Base-by-base conservation (phyloP, 2,329 filamentous ascomycete species). In the Colletotrichum ledebouriae region DNA sequence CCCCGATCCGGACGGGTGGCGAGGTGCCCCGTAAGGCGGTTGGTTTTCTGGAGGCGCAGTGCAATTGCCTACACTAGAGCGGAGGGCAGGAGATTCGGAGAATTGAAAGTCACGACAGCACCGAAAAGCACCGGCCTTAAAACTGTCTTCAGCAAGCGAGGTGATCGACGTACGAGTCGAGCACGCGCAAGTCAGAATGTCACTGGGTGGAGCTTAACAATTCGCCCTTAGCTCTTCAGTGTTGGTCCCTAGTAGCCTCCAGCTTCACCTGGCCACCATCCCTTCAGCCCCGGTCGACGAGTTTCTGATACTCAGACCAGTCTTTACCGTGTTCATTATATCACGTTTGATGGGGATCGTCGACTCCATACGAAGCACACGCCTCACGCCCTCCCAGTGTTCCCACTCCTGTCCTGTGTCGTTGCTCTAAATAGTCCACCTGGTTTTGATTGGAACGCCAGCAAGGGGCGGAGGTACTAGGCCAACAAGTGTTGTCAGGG, bases 271-370 rank as follows among this genome's bases (percentile, higher is more conserved):
- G 25, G 25, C 25, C 25, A 25, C 25, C 25, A 25, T 4, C 25
- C 25, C 25, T 25, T 5, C 25, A 25, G 25, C 25, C 25, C 25
- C 25, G 25, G 25, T 25, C 25, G 4, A 25, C 25, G 25, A 25
- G 25, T 25, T 25, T 25, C 25, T 25, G 25, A 5, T 25, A 5
- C 25, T 25, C 25, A 25, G 10, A 44, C 46, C 60, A 10, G 41
- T 20, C 41, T 4, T 41, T 33, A 41, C 50, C 60, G 55, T 41
- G 41, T 12, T 39, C 50, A 63, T 63, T 41, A 63, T 57, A 49
- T 63, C 41, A 57, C 50, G 25, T 63, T 41, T 39, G 33, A 49
- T 57, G 20, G 41, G 50, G 50, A 63, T 57, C 60, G 29, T 41
- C 60, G 25, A 13, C 42, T 41, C 39, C 25, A 25, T 25, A 25